Percentiles rank a stretch among this genome's conserved stretches.
Evolutionary conservation across 805 yeast species (phyloP).

Genomic region (Hanseniaspora guilliermondii): DNA sequence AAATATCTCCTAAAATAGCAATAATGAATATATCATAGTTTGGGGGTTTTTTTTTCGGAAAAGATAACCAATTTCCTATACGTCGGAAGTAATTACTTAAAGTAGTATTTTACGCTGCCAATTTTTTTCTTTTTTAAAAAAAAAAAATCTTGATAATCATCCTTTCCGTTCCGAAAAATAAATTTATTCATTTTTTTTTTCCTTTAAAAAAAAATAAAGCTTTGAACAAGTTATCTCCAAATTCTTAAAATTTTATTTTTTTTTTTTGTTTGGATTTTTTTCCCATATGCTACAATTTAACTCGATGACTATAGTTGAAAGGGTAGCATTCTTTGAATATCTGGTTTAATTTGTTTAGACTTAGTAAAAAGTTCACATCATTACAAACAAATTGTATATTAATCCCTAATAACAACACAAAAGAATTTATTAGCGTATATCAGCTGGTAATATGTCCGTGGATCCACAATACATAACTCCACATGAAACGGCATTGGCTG

Average conservation of each 20-base stretch:
- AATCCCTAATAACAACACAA: neutral
- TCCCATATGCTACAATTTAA: neutral
- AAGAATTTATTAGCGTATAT: neutral
- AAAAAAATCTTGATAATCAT: neutral
- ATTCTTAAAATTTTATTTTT: neutral
- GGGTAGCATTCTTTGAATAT: neutral
- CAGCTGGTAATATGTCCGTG: constrained; percentile 23
- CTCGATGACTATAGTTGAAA: neutral
- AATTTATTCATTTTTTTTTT: too few relatives aligned
- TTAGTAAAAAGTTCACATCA: too few relatives aligned
- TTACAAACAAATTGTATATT: too few relatives aligned
- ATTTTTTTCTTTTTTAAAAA: too few relatives aligned
- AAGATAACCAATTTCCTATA: too few relatives aligned
- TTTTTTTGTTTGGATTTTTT: neutral
- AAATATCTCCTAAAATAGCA: too few relatives aligned
- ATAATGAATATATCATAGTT: too few relatives aligned
- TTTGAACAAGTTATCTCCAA: too few relatives aligned
- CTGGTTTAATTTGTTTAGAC: neutral
- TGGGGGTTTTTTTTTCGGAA: too few relatives aligned
- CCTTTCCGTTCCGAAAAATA: neutral
- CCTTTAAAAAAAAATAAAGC: too few relatives aligned
- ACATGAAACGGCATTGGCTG: constrained; percentile 71
- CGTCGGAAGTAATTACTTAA: neutral
- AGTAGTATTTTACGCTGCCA: neutral
- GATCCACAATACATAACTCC: constrained; percentile 56